Evolutionary conservation across 2,329 filamentous ascomycete species (phyloP), one percentile per base, ranked within the genome.

Genomic region (Fusarium tanahbumbuense): DNA sequence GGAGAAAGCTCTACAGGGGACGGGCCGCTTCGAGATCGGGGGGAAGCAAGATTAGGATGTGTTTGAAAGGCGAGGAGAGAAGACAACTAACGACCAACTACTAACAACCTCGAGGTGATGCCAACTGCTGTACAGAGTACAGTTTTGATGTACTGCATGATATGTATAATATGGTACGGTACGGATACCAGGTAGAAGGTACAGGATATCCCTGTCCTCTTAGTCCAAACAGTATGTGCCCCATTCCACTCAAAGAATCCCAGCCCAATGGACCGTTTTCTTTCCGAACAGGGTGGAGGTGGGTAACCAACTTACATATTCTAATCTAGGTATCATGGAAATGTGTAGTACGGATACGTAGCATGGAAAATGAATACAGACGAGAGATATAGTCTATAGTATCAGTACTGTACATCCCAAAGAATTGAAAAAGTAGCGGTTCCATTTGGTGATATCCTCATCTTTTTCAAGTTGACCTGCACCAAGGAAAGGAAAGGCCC

Each of bases 1-100:
- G 41, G 56, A 50, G 22, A 42, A 18, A 37, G 46, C 37, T 37
- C 27, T 64, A 44, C 25, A 64, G 63, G 63, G 63, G 56, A 66
- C 63, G 63, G 63, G 61, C 63, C 63, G 63, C 63, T 49, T 60
- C 34, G 34, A 49, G 61, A 52, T 40, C 40, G 28, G 41, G 32
- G 32, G 28, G 41, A 53, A 27, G 49, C 49, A 53, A 41, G 49
- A 41, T 53, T 11, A 53, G 27, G 32, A 20, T 52, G 20, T 27
- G 20, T 42, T 42, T 22, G n/a, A 42, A 4, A 44, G 15, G 22
- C 11, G 34, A 34, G 16, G 8, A 18, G 20, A 44, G 15, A 22
- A 44, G 41, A 44, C 13, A 6, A 52, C 49, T 9, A 52, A 52
- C 32, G 40, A 52, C 48, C 15, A 37, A 41, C 34, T 15, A 37